Conservation (phyloP, 2,329 filamentous ascomycete species). For the Ophiocordyceps sinensis region DNA sequence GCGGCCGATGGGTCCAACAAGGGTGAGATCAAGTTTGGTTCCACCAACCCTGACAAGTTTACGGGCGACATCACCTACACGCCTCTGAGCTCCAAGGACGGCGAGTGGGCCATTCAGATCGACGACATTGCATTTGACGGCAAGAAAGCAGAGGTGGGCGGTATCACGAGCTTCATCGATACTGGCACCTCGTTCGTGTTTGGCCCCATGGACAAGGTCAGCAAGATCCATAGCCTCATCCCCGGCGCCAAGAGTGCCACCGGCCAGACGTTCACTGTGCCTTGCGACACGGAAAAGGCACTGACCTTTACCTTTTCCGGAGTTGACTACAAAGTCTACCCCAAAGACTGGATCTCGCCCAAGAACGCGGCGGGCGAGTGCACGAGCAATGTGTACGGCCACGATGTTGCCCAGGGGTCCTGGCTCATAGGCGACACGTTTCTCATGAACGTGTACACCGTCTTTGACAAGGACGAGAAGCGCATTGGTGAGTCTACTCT, state of each 20-base stretch:
- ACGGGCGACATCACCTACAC: slow-evolving; percentile 56
- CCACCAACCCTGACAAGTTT: slow-evolving; percentile 50
- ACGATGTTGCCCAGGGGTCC: slow-evolving; percentile 46
- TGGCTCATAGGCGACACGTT: slow-evolving; percentile 84
- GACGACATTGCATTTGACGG: slow-evolving; percentile 51
- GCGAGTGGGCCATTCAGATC: slow-evolving; percentile 61
- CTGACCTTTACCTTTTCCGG: slow-evolving; percentile 56
- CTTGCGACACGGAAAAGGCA: slow-evolving; percentile 49
- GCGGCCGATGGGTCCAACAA: slow-evolving; percentile 49
- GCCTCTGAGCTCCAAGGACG: slow-evolving; percentile 28
- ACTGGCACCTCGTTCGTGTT: slow-evolving; percentile 73
- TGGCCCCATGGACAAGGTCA: slow-evolving; percentile 51
- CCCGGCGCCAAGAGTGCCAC: slow-evolving; percentile 42
- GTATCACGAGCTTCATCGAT: slow-evolving; percentile 57
- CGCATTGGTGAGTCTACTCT: slow-evolving; percentile 39
- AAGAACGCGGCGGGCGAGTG: slow-evolving; percentile 32
- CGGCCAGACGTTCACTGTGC: slow-evolving; percentile 52
- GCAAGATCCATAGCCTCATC: slow-evolving; percentile 52
- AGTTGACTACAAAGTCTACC: slow-evolving; percentile 48
- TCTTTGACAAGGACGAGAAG: slow-evolving; percentile 62
- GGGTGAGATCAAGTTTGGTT: slow-evolving; percentile 68
- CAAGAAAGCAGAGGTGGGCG: slow-evolving; percentile 38
- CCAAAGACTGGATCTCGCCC: slow-evolving; percentile 54
- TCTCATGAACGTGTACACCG: slow-evolving; percentile 76
- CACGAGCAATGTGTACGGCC: slow-evolving; percentile 61